These are phyloP conservation scores for Trametes elegans DNA, from an alignment of 768 basidiomycete genomes.

Conservation along the genomic window DNA sequence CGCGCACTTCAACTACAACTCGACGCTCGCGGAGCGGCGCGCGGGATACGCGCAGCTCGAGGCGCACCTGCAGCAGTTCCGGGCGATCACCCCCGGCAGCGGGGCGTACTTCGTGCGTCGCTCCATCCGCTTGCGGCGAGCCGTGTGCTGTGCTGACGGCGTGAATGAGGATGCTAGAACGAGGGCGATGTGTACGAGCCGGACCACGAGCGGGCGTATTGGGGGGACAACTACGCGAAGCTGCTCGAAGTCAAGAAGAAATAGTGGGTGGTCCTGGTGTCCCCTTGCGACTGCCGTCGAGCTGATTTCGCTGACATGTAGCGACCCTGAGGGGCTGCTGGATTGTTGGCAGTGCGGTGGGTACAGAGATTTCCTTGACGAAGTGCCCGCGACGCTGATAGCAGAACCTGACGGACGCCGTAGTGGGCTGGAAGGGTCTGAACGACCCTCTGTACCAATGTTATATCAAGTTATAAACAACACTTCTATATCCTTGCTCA, in stretches of 20 bases:
- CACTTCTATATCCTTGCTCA: no score
- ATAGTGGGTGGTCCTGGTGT: constrained; percentile 27
- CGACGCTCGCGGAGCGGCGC: background rate
- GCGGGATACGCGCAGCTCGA: constrained; percentile 2
- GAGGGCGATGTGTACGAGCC: constrained; percentile 37
- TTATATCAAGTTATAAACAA: background rate
- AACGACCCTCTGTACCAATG: constrained; percentile 1
- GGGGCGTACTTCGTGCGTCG: constrained; percentile 33
- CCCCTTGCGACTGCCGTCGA: no score
- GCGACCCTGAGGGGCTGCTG: constrained; percentile 1
- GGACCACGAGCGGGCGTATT: constrained; percentile 32
- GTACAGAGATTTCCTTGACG: background rate
- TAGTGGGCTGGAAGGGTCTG: constrained; percentile 32
- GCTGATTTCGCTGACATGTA: background rate
- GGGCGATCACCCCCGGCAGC: constrained; percentile 26
- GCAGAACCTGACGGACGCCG: background rate
- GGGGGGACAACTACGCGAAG: constrained; percentile 34
- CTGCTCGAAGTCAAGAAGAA: constrained; percentile 33
- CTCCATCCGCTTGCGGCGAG: background rate
- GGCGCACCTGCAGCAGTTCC: constrained; percentile 21
- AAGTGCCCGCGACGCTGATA: background rate
- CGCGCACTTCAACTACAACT: constrained; percentile 2
- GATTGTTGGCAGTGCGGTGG: constrained; percentile 7
- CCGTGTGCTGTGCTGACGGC: background rate
- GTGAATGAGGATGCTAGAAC: constrained; percentile 24